Percentiles rank a stretch among this genome's conserved stretches.
Conservation (phyloP, 306 rosid species). For the Abrus precatorius region DNA sequence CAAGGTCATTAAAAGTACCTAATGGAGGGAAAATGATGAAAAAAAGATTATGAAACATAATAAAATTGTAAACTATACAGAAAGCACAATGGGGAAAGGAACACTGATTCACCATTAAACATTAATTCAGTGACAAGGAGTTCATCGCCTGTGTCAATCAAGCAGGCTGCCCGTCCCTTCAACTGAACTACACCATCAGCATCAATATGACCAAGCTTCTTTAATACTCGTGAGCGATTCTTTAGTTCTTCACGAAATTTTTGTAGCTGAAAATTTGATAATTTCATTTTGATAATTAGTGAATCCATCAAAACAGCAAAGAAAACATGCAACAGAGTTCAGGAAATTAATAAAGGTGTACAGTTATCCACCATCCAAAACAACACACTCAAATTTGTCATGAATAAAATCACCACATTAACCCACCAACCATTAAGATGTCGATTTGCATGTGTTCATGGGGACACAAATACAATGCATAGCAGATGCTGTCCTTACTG, state of each 20-base stretch:
- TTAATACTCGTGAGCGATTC: conserved; percentile 93
- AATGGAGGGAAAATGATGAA: conserved; percentile 26
- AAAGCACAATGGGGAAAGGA: conserved; percentile 17
- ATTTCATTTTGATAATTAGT: not conserved
- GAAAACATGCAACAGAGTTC: not conserved
- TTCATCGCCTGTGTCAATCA: conserved; percentile 98
- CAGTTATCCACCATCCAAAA: not conserved
- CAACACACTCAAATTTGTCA: conserved; percentile 20
- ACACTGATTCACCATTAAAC: conserved; percentile 84
- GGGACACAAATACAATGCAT: conserved; percentile 10
- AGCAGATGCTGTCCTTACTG: conserved; percentile 1
- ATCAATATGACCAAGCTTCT: conserved; percentile 97
- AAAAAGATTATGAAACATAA: conserved; percentile 29
- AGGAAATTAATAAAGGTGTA: conserved; percentile 16
- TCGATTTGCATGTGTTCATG: conserved; percentile 6
- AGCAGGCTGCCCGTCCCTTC: conserved; percentile 98
- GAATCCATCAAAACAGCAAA: conserved; percentile 30
- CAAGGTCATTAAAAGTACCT: conserved; percentile 97
- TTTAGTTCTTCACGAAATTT: conserved; percentile 92
- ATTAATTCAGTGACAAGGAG: conserved; percentile 97
- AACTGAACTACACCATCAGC: conserved; percentile 92
- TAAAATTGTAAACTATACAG: conserved; percentile 7
- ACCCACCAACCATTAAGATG: conserved; percentile 32
- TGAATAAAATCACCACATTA: not conserved
- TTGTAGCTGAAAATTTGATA: conserved; percentile 70